Evolutionary conservation across 1,284 basidiomycete species (phyloP).

Genomic region (Ustilago crameri): DNA sequence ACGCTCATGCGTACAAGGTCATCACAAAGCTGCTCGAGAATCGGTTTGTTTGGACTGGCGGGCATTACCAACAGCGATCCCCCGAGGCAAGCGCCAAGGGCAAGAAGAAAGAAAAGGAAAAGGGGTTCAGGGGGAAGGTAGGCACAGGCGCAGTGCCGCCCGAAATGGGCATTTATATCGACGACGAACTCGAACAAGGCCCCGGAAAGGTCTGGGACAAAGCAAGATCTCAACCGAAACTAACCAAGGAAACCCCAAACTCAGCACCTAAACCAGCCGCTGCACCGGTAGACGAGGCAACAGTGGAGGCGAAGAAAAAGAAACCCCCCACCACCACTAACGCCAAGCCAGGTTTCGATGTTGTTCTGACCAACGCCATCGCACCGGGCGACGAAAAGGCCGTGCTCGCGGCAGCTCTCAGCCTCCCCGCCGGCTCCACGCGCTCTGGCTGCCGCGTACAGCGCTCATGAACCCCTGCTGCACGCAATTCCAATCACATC

Average conservation of each 20-base stretch:
- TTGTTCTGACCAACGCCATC: slow-evolving; percentile 35
- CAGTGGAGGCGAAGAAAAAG: not conserved
- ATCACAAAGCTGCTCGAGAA: slow-evolving; percentile 75
- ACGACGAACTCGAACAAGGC: slow-evolving; percentile 33
- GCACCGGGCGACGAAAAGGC: slow-evolving; percentile 55
- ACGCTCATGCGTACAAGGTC: slow-evolving; percentile 75
- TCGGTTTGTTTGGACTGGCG: slow-evolving; percentile 50
- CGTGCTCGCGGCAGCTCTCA: slow-evolving; percentile 39
- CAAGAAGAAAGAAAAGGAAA: slow-evolving; percentile 3
- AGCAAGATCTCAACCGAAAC: not conserved
- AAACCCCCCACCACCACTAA: too few relatives aligned
- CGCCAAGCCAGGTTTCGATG: slow-evolving; percentile 45
- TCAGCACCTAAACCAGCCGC: too few relatives aligned
- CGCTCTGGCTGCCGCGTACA: slow-evolving; percentile 39
- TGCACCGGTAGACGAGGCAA: too few relatives aligned
- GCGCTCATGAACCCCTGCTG: slow-evolving; percentile 7
- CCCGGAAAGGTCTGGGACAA: slow-evolving; percentile 26
- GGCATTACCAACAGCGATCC: slow-evolving; percentile 5
- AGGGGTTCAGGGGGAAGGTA: not conserved
- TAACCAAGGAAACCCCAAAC: too few relatives aligned
- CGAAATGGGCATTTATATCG: slow-evolving; percentile 47
- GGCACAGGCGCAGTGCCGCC: slow-evolving; percentile 23
- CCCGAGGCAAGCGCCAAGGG: not conserved
- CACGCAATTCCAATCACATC: too few relatives aligned
- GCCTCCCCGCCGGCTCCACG: slow-evolving; percentile 42